Evolutionary conservation across 1,284 basidiomycete genomes (phyloP), one percentile per base, ranked within the genome.

Genomic region (Apiotrichum gracile): DNA sequence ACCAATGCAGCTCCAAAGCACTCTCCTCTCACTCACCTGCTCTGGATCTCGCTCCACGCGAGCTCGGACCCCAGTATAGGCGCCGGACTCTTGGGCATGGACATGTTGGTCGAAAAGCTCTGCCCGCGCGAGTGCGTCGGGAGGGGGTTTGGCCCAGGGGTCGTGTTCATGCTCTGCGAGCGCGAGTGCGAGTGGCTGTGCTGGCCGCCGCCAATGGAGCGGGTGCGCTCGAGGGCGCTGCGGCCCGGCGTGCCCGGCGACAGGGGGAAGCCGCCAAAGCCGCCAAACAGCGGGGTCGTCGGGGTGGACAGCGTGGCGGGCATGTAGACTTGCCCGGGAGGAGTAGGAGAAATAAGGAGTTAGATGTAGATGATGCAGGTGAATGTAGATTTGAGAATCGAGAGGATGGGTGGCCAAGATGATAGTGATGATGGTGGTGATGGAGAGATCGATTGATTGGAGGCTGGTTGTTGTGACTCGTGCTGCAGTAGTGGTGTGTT

Each of bases 31-130:
- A 43, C 52, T 12, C 31, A 56, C 51, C 54, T 37, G 55, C 51
- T 57, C 49, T 55, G 55, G 26, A 51, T 52, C 49, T 61, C 56
- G 5, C 55, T 54, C 59, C 59, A 61, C 7, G 47, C 59, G 19
- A 52, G 33, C 53, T 61, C 59, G 19, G 50, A 52, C n/a, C 50
- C 49, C 13, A 51, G 29, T 6, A 40, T 25, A 6, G 49, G 54
- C 39, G 49, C 29, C 4, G 54, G 39, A 13, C 43, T 45, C 43
- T 31, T 45, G 12, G 41, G 26, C 41, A 42, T 52, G 14, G 27
- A 6, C 9, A 49, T 38, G n/a, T 29, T 14, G 3, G 34, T 19
- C 22, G 44, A 49, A 26, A 50, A 50, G 43, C 44, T 47, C 49
- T 55, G 48, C n/a, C 48, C 49, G 24, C 53, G 39, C 9, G 39